Evolutionary conservation across 495 filamentous ascomycete genomes (phyloP), one percentile per base, ranked within the genome.

Genomic region (Aspergillus taichungensis): DNA sequence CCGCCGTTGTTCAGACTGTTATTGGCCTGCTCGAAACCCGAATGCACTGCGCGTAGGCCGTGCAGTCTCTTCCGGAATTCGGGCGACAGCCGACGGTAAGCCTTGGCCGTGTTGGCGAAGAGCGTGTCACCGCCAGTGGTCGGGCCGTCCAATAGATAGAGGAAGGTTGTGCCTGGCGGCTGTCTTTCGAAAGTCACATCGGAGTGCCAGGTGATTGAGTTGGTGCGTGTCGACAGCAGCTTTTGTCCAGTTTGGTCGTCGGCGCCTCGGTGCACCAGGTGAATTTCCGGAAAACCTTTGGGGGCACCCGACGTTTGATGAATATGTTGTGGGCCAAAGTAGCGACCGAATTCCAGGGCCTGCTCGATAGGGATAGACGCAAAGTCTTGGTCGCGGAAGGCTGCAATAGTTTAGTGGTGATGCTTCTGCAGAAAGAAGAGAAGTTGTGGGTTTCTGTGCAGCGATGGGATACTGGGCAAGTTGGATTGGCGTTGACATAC

Each of bases 171-270:
- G 6, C 79, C 79, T 0, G 82, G 78, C 7, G 80, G 79, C 58
- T 84, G 80, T 39, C 74, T 65, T 52, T 84, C 80, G 43, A 78
- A 83, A 6, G 76, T 75, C 13, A 81, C 72, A 40, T 85, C 82
- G 2, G 76, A 77, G 57, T 85, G 82, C 82, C 82, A 84, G 30
- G 72, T 70, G 6, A 78, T 69, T 8, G 73, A 74, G 51, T 77
- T 81, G 10, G 73, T 78, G 34, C 72, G 72, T 37, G 69, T 63
- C 30, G 68, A 63, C 31, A 79, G 69, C 62, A 77, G 79, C 43
- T 66, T 63, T 14, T 64, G 55, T 31, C 68, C 65, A 9, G 64
- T 67, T 31, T 59, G 65, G 35, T 78, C 75, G 6, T 75, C 72
- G 18, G 72, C 74, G 8, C 74, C 72, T 1, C 76, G 72, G 59